Evolutionary conservation across 176 grass and related monocot species (phyloP).

Genomic region (Alopecurus myosuroides): DNA sequence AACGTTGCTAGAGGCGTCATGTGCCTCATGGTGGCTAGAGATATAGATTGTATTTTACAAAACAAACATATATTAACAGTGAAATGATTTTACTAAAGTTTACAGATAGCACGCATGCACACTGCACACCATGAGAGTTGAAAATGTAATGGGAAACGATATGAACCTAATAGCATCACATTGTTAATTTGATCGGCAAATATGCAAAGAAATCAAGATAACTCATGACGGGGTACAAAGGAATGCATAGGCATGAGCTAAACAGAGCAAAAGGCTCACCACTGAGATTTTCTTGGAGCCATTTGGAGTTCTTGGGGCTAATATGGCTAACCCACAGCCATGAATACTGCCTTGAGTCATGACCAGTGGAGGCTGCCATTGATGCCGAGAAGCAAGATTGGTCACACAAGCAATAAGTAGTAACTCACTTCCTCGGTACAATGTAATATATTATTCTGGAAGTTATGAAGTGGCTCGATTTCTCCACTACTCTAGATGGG

Average conservation of each 20-base stretch:
- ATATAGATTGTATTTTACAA: background rate
- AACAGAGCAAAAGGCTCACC: conserved; percentile 41
- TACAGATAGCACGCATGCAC: background rate
- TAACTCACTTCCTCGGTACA: background rate
- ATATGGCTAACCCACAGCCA: conserved; percentile 88
- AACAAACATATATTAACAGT: background rate
- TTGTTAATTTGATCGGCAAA: background rate
- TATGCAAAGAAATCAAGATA: background rate
- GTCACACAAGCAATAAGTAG: background rate
- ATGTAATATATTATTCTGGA: background rate
- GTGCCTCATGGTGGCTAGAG: background rate
- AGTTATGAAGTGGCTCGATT: background rate
- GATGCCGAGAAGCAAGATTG: conserved; percentile 8
- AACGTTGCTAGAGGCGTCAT: background rate
- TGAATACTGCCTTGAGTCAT: conserved; percentile 59
- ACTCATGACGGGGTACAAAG: background rate
- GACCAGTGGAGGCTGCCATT: conserved; percentile 45
- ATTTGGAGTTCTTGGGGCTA: conserved; percentile 92
- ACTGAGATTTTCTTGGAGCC: conserved; percentile 83
- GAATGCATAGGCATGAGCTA: background rate
- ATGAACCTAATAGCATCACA: background rate
- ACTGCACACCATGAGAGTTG: conserved; percentile 1
- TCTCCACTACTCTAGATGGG: background rate
- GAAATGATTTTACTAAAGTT: background rate
- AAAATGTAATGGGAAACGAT: background rate